Conservation (phyloP, 805 yeast genomes). For the Kuraishia floccosa region DNA sequence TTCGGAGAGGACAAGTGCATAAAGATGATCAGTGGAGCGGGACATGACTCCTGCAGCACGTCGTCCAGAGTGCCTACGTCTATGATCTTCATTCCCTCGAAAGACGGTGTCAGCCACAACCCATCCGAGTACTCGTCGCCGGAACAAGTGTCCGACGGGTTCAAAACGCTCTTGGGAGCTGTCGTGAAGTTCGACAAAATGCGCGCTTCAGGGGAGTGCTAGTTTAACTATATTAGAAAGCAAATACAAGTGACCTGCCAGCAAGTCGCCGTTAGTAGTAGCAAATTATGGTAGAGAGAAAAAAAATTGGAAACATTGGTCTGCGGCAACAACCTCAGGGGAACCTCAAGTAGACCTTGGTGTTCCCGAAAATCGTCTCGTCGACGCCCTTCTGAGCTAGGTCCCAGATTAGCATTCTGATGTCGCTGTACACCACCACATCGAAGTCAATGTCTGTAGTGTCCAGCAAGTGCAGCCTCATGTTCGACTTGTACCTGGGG, state of each 20-base stretch:
- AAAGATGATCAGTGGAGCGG: slow-evolving; percentile 57
- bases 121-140: slow-evolving; percentile 58
- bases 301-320: background rate
- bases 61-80: slow-evolving; percentile 50
- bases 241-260: background rate
- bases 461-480: slow-evolving; percentile 24
- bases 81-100: slow-evolving; percentile 64
- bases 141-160: slow-evolving; percentile 51
- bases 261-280: background rate
- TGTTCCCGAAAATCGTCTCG: background rate
- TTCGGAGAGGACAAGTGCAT: slow-evolving; percentile 31
- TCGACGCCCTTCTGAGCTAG: slow-evolving; percentile 11
- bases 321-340: too few species aligned
- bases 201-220: slow-evolving; percentile 9
- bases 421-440: slow-evolving; percentile 15
- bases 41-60: slow-evolving; percentile 62
- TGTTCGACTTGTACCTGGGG: slow-evolving; percentile 31
- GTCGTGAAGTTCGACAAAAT: slow-evolving; percentile 26
- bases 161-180: slow-evolving; percentile 42
- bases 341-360: background rate
- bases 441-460: background rate
- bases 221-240: background rate
- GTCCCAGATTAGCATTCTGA: slow-evolving; percentile 17
- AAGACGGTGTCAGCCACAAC: slow-evolving; percentile 57
- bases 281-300: too few species aligned